Evolutionary conservation across 2,329 filamentous ascomycete species (phyloP), one percentile per base, ranked within the genome.

Genomic region (Aspergillus sp.): DNA sequence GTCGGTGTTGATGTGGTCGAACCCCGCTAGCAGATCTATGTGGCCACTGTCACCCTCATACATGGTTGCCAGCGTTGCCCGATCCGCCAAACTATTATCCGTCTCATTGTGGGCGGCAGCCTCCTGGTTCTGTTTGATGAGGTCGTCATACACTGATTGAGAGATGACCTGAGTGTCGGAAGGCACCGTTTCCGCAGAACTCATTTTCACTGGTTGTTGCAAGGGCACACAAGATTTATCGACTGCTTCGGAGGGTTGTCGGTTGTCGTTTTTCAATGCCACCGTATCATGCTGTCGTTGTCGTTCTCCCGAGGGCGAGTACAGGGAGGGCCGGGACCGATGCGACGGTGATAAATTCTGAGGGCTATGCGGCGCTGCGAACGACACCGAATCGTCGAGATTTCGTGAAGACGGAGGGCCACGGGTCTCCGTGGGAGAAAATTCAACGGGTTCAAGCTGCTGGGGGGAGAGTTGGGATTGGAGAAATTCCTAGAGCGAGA

Each of bases 121-220:
- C 22, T 73, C 70, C 52, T 69, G 69, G 63, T 75, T 78, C 55
- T 73, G 70, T 50, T 68, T 68, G 45, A 79, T 71, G 39, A 80
- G 66, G 20, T 69, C 71, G 57, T 80, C 77, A 54, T 74, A 78
- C 22, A 77, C 73, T 12, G 78, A 79, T 57, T 78, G 78, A 5
- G 78, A 80, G 47, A 81, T 69, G 16, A 75, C 72, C 64, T 80
- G 78, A 10, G 78, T 81, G 60, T 79, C 77, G 22, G 74, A 73
- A 24, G 75, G 71, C 4, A 67, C 65, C 49, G 68, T 69, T n/a
- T 73, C 72, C 29, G 67, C 69, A 22, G 70, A 71, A 39, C 66
- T 69, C 74, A 78, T 78, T 51, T 70, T 73, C 36, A 56, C 62
- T 36, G 36, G 26, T 10, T 57, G 22, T 36, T 66, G 67, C 45